These are phyloP conservation scores for Grigorovia transvaalensis DNA, from an alignment of 805 yeast species.

Conservation along the genomic window DNA sequence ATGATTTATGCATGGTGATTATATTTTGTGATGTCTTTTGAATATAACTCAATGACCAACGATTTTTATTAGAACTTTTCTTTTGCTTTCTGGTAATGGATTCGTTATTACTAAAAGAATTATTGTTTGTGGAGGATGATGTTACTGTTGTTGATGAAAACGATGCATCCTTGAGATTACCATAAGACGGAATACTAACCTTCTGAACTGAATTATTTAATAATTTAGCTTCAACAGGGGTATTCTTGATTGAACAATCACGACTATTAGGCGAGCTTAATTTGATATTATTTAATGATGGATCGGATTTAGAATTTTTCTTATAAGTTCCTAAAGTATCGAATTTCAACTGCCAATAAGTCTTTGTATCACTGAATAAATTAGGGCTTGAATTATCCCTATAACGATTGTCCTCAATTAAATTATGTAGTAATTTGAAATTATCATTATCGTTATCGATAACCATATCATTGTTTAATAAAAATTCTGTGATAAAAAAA, in stretches of 20 bases:
- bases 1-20: slow-evolving; percentile 6
- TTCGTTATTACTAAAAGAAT: background rate
- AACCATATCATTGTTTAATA: slow-evolving; percentile 46
- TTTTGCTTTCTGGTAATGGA: background rate
- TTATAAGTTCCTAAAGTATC: slow-evolving; percentile 17
- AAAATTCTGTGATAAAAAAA: slow-evolving; percentile 45
- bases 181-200: background rate
- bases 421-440: slow-evolving; percentile 8
- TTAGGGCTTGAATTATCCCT: background rate
- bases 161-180: background rate
- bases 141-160: background rate
- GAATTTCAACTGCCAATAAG: slow-evolving; percentile 43
- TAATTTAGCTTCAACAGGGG: background rate
- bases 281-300: background rate
- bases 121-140: background rate
- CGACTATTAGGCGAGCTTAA: background rate
- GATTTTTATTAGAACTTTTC: slow-evolving; percentile 1
- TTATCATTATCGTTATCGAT: slow-evolving; percentile 32
- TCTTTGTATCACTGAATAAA: slow-evolving; percentile 37
- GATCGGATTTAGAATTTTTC: background rate
- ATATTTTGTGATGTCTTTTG: slow-evolving; percentile 6
- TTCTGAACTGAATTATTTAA: background rate
- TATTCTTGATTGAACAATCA: background rate
- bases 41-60: slow-evolving; percentile 7
- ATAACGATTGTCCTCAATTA: background rate